Evolutionary conservation across 108 stramenopile species (phyloP), one percentile per base, ranked within the genome.

Genomic region (Nitzschia putrida): DNA sequence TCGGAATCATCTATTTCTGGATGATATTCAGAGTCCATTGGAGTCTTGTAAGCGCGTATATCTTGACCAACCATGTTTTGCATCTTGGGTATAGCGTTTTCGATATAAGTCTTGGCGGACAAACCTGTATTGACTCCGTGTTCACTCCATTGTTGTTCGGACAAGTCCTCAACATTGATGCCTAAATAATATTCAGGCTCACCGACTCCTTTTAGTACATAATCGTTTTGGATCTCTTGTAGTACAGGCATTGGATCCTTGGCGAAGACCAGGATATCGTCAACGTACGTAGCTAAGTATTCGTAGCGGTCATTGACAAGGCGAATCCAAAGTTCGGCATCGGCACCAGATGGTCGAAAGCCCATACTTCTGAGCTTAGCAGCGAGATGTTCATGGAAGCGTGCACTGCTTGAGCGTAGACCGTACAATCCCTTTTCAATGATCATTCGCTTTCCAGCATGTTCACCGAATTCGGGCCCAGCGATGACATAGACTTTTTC

Each of bases 401-500:
- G 0, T 18, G 13, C 13, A 10, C 49, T 52, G 23, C 25, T 53
- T 18, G 38, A 51, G 3, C 61, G 49, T 8, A 83, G 41, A 8
- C 85, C 81, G 54, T 82, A 85, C 0, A 82, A 53, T 11, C 68
- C 76, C 14, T 69, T 65, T 0, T 53, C 51, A 24, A 85, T 64
- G 0, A 79, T 23, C 18, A 82, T 53, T 0, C 50, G 16, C 6
- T 76, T 68, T 0, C 79, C 85, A 42, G 64, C 66, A 20, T 61
- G 37, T 2, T 29, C 16, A 16, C 73, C 79, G 55, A 82, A 85
- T 37, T 82, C 78, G 18, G 72, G 72, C 0, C 85, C 85, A 5
- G 80, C 78, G 6, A 82, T 61, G 9, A 78, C 66, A n/a, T 66
- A 80, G 20, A 74, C 63, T 56, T 73, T 77, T 52, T 77, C 80